Evolutionary conservation across 768 basidiomycete species (phyloP).

Genomic region (Cubamyces sp.): DNA sequence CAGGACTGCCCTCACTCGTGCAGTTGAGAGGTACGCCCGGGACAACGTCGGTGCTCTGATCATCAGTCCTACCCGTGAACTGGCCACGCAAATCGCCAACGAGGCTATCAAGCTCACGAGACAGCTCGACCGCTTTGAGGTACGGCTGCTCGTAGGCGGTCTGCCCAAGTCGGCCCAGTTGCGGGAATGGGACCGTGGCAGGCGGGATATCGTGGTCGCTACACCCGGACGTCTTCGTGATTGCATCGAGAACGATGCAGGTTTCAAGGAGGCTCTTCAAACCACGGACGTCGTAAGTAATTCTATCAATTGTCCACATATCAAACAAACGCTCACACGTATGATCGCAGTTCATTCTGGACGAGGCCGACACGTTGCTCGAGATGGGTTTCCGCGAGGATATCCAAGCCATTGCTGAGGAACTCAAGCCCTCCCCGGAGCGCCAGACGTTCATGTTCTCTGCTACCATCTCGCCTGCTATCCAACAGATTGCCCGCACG

Average conservation of each 20-base stretch:
- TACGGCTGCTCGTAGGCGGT: conserved; percentile 81
- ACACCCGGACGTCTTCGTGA: conserved; percentile 91
- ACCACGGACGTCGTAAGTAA: conserved; percentile 61
- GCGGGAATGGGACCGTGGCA: conserved; percentile 61
- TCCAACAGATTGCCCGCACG: conserved; percentile 69
- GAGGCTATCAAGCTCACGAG: conserved; percentile 72
- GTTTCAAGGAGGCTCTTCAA: conserved; percentile 55
- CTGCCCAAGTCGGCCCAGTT: conserved; percentile 67
- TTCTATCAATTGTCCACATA: neutral
- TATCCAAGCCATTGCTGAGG: conserved; percentile 68
- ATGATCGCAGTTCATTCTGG: conserved; percentile 72
- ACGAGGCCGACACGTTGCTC: conserved; percentile 90
- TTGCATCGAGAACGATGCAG: conserved; percentile 60
- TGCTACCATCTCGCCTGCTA: conserved; percentile 76
- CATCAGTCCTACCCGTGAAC: conserved; percentile 88
- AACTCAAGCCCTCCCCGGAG: conserved; percentile 60
- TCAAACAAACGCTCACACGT: conserved; percentile 1
- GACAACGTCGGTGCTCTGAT: conserved; percentile 71
- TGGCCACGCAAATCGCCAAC: conserved; percentile 87
- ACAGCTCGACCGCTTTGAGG: conserved; percentile 66
- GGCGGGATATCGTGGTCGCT: conserved; percentile 83
- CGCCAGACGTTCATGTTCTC: conserved; percentile 95
- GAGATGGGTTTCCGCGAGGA: conserved; percentile 94
- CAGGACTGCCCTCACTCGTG: conserved; percentile 34
- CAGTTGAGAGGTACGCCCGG: conserved; percentile 44